Conservation (phyloP, 2,329 filamentous ascomycete species). For the Fusarium sp. region DNA sequence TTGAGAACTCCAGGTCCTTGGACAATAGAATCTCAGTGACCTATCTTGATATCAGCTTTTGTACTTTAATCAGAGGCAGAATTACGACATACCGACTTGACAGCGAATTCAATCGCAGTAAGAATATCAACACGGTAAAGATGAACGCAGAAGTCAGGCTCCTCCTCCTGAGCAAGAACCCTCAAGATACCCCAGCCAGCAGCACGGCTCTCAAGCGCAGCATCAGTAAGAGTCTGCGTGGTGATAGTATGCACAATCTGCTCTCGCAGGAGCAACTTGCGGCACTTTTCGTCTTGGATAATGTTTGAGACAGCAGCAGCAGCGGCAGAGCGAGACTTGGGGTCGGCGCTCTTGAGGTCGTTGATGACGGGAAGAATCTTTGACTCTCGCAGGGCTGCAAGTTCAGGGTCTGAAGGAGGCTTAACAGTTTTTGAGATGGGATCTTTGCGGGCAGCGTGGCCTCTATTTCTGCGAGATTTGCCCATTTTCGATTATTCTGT, state of each 20-base stretch:
- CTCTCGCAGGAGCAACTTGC: conserved; percentile 73
- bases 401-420: conserved; percentile 70
- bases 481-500: conserved; percentile 59
- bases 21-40: conserved; percentile 57
- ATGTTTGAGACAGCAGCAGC: conserved; percentile 70
- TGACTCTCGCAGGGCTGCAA: conserved; percentile 70
- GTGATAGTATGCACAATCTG: conserved; percentile 73
- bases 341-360: conserved; percentile 68
- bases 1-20: conserved; percentile 57
- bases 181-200: conserved; percentile 76
- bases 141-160: conserved; percentile 74
- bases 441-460: conserved; percentile 61
- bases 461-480: conserved; percentile 67
- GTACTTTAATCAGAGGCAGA: background rate
- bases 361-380: conserved; percentile 72
- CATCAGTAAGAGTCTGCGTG: conserved; percentile 72
- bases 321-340: conserved; percentile 68
- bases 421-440: conserved; percentile 69
- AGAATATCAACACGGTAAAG: conserved; percentile 71
- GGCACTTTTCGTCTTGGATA: conserved; percentile 69
- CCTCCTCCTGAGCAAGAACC: conserved; percentile 71
- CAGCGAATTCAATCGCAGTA: conserved; percentile 68
- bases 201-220: conserved; percentile 70
- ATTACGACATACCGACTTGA: conserved; percentile 59
- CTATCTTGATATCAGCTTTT: conserved; percentile 47